Percentiles rank a stretch among this genome's conserved stretches.
Conservation (phyloP, 768 basidiomycete species). For the Trametopsis cervina region DNA sequence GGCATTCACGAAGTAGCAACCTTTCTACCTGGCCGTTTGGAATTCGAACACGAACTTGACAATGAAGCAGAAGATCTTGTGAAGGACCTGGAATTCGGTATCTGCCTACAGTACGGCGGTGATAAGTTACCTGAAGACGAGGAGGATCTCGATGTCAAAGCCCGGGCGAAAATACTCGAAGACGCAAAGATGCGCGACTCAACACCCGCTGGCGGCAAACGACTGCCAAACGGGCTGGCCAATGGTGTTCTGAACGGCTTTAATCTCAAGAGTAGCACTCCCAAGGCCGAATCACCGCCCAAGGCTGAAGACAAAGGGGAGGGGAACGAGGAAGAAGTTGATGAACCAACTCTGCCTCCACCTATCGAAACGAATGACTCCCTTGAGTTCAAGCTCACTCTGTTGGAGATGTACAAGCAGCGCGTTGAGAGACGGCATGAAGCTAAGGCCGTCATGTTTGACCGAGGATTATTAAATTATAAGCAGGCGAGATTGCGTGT, state of each 20-base stretch:
- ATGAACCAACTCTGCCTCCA: slow-evolving; percentile 64
- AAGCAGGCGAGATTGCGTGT: slow-evolving; percentile 66
- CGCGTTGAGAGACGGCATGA: slow-evolving; percentile 81
- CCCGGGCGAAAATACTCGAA: slow-evolving; percentile 33
- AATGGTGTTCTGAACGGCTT: slow-evolving; percentile 29
- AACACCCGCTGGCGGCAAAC: slow-evolving; percentile 19
- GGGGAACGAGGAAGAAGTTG: slow-evolving; percentile 46
- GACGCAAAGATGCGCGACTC: slow-evolving; percentile 26
- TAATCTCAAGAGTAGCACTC: slow-evolving; percentile 21
- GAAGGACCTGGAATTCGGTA: slow-evolving; percentile 93
- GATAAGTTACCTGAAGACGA: slow-evolving; percentile 75
- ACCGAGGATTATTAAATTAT: slow-evolving; percentile 86
- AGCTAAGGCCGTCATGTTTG: slow-evolving; percentile 84
- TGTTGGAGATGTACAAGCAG: slow-evolving; percentile 89
- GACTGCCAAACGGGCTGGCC: slow-evolving; percentile 21
- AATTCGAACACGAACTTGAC: slow-evolving; percentile 96
- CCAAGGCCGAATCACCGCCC: slow-evolving; percentile 18
- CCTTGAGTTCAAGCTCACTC: slow-evolving; percentile 77
- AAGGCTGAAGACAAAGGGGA: slow-evolving; percentile 38
- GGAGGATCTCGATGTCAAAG: slow-evolving; percentile 68
- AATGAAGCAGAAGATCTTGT: slow-evolving; percentile 95
- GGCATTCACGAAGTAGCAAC: slow-evolving; percentile 88
- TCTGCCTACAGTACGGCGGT: slow-evolving; percentile 82
- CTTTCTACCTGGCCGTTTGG: slow-evolving; percentile 93
- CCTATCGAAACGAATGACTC: slow-evolving; percentile 83